Conservation (phyloP, 2,329 filamentous ascomycete genomes). For the Monascus ruber region DNA sequence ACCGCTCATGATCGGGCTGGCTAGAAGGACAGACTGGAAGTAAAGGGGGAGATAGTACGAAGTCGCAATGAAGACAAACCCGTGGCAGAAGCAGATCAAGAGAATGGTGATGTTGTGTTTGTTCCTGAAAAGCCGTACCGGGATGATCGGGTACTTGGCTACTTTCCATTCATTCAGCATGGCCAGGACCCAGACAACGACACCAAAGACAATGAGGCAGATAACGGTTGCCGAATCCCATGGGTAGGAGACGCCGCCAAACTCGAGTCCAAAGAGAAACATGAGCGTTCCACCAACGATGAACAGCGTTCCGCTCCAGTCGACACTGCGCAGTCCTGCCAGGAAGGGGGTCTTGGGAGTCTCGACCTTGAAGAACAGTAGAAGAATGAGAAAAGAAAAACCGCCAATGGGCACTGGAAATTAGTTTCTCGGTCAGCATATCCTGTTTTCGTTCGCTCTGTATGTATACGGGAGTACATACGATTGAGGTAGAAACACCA, state of each 20-base stretch:
- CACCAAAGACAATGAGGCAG: slow-evolving; percentile 65
- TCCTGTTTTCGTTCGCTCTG: no score
- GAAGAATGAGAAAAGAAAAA: slow-evolving; percentile 45
- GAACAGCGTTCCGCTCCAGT: slow-evolving; percentile 51
- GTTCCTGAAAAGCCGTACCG: slow-evolving; percentile 56
- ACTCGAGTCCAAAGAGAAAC: slow-evolving; percentile 76
- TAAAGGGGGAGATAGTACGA: slow-evolving; percentile 77
- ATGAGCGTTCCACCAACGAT: slow-evolving; percentile 72
- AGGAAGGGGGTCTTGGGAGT: slow-evolving; percentile 48
- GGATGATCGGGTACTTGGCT: slow-evolving; percentile 69
- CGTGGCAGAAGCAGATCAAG: slow-evolving; percentile 58
- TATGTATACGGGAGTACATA: slow-evolving; percentile 9
- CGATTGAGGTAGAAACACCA: slow-evolving; percentile 53
- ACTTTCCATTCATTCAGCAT: slow-evolving; percentile 60
- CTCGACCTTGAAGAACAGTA: slow-evolving; percentile 51
- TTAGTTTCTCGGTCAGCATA: slow-evolving; percentile 1
- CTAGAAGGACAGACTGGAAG: slow-evolving; percentile 64
- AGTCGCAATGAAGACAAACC: slow-evolving; percentile 63
- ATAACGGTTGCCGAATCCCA: slow-evolving; percentile 67
- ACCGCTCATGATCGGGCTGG: slow-evolving; percentile 58
- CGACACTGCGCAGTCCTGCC: slow-evolving; percentile 49
- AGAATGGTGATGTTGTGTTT: slow-evolving; percentile 56
- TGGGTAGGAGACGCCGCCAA: slow-evolving; percentile 63
- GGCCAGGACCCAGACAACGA: slow-evolving; percentile 54
- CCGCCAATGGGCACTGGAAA: slow-evolving; percentile 46